Evolutionary conservation across 1,284 basidiomycete species (phyloP).

Genomic region (Irpex rosettiformis): DNA sequence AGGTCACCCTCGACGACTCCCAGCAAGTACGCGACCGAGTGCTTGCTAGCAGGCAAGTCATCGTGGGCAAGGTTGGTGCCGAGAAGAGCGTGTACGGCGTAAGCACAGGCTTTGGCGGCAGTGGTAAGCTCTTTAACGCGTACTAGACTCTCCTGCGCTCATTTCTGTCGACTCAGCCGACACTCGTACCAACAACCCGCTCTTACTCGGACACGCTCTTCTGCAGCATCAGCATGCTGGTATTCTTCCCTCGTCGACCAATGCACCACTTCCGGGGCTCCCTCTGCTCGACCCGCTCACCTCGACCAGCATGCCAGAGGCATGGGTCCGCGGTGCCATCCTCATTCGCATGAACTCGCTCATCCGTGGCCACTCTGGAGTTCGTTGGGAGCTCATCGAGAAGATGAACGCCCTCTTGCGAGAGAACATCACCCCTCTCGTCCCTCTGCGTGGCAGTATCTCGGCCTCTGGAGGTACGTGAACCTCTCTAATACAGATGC

Average conservation of each 20-base stretch:
- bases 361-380: slow-evolving; percentile 84
- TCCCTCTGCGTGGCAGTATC: slow-evolving; percentile 82
- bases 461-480: slow-evolving; percentile 74
- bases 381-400: slow-evolving; percentile 78
- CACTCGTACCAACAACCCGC: slow-evolving; percentile 67
- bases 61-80: slow-evolving; percentile 63
- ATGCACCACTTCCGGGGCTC: slow-evolving; percentile 40
- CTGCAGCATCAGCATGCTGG: slow-evolving; percentile 80
- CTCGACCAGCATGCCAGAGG: slow-evolving; percentile 79
- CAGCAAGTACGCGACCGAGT: slow-evolving; percentile 47
- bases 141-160: slow-evolving; percentile 6
- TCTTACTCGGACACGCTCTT: slow-evolving; percentile 70
- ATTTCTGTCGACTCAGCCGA: slow-evolving; percentile 41
- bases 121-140: slow-evolving; percentile 40
- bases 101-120: slow-evolving; percentile 80
- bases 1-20: slow-evolving; percentile 51
- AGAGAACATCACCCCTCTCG: slow-evolving; percentile 75
- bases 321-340: slow-evolving; percentile 89
- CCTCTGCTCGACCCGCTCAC: slow-evolving; percentile 66
- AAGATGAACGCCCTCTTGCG: slow-evolving; percentile 74
- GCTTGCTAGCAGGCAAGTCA: slow-evolving; percentile 54
- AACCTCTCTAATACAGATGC: neutral
- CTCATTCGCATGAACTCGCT: slow-evolving; percentile 85
- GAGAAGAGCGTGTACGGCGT: slow-evolving; percentile 78
- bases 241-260: slow-evolving; percentile 53